phyloP scores from a whole-genome alignment of 345 rosid genomes.

The Bretschneidera sinensis region DNA sequence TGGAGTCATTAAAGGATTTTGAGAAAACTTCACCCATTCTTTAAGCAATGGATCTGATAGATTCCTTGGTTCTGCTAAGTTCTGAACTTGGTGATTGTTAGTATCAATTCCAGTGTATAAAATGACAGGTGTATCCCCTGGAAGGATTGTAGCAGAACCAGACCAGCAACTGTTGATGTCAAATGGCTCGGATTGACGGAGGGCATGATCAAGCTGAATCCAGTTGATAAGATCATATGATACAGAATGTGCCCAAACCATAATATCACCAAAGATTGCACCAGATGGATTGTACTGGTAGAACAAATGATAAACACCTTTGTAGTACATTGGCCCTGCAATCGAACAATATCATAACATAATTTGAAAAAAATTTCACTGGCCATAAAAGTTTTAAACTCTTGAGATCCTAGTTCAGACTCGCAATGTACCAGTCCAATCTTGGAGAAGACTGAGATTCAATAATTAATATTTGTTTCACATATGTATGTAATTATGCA shows the following conservation, averaged over 20 bases:
- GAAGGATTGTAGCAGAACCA: constrained; percentile 60
- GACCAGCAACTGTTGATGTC: constrained; percentile 72
- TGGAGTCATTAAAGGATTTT: constrained; percentile 64
- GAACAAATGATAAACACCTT: constrained; percentile 63
- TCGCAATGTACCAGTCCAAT: constrained; percentile 20
- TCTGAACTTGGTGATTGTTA: constrained; percentile 46
- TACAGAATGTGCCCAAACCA: constrained; percentile 70
- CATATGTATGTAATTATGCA: background rate
- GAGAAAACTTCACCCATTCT: constrained; percentile 51
- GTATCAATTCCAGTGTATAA: constrained; percentile 55
- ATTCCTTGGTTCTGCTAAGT: constrained; percentile 51
- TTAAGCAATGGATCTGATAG: constrained; percentile 53
- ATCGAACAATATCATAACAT: constrained; percentile 9
- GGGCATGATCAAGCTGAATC: constrained; percentile 52
- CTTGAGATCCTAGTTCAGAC: constrained; percentile 7
- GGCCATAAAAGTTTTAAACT: background rate
- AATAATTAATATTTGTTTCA: constrained; percentile 10
- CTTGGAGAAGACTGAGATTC: constrained; percentile 11
- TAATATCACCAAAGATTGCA: constrained; percentile 38
- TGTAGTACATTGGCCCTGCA: constrained; percentile 74
- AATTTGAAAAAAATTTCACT: constrained; percentile 1
- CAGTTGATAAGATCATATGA: constrained; percentile 66
- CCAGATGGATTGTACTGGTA: constrained; percentile 56
- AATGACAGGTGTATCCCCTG: constrained; percentile 48
- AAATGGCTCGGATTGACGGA: constrained; percentile 45